These are phyloP conservation scores for Sarcomyxa edulis DNA, from an alignment of 768 basidiomycete species.

Conservation along the genomic window DNA sequence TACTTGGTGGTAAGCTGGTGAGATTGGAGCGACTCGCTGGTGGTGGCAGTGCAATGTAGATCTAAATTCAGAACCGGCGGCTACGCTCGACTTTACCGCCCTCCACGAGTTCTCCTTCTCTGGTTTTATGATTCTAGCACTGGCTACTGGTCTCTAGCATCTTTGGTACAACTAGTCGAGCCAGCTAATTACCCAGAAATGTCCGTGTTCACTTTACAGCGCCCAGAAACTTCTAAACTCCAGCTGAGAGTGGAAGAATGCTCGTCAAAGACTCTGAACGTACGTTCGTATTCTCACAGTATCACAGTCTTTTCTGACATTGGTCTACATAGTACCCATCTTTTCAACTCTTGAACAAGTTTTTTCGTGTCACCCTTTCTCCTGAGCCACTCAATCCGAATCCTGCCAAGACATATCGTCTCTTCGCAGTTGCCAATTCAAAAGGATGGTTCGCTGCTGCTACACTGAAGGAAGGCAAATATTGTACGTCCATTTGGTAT, in stretches of 20 bases:
- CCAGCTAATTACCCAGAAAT: too few relatives aligned
- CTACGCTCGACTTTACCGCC: too few relatives aligned
- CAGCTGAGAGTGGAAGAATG: background rate
- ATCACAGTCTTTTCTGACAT: conserved; percentile 4
- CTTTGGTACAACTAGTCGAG: too few relatives aligned
- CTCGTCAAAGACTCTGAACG: conserved; percentile 25
- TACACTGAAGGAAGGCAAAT: conserved; percentile 27
- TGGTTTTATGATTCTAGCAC: too few relatives aligned
- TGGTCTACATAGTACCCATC: conserved; percentile 35
- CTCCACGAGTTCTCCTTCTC: too few relatives aligned
- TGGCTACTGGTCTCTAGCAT: too few relatives aligned
- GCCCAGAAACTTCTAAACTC: too few relatives aligned
- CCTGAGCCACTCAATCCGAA: conserved; percentile 33
- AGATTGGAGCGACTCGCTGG: too few relatives aligned
- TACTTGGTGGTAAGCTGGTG: too few relatives aligned
- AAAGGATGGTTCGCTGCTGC: conserved; percentile 72
- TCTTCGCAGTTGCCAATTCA: conserved; percentile 56
- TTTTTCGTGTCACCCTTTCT: conserved; percentile 61
- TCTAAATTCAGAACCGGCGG: too few relatives aligned
- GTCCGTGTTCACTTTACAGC: too few relatives aligned
- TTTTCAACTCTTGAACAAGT: conserved; percentile 53
- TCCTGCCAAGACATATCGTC: conserved; percentile 34
- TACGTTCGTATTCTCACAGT: conserved; percentile 17
- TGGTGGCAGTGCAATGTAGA: too few relatives aligned
- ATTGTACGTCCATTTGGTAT: conserved; percentile 25